Evolutionary conservation across 2,329 filamentous ascomycete species (phyloP).

Genomic region (Paraconiothyrium sp.): DNA sequence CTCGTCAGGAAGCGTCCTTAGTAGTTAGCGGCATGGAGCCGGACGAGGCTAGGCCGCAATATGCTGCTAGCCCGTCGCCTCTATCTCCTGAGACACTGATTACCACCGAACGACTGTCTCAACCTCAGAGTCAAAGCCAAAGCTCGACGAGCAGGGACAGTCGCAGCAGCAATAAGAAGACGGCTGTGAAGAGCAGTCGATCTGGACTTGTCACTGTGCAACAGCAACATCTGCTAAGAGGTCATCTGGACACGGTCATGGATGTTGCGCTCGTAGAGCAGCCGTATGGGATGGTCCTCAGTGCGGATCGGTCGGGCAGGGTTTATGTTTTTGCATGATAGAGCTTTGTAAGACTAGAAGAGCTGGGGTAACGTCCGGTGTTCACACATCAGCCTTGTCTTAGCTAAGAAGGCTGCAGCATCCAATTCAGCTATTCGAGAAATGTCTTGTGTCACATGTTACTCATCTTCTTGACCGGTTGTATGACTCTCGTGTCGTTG

Average conservation of each 20-base stretch:
- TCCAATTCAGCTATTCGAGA: neutral
- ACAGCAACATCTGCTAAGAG: slow-evolving; percentile 85
- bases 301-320: slow-evolving; percentile 86
- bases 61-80: slow-evolving; percentile 52
- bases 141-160: slow-evolving; percentile 30
- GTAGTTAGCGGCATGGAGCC: slow-evolving; percentile 80
- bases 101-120: slow-evolving; percentile 48
- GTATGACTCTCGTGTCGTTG: slow-evolving; percentile 1
- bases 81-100: slow-evolving; percentile 52
- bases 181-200: slow-evolving; percentile 61
- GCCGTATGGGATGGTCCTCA: slow-evolving; percentile 93
- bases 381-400: neutral
- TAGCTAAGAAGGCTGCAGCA: neutral
- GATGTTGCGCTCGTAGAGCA: slow-evolving; percentile 89
- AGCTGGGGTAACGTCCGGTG: neutral
- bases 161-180: slow-evolving; percentile 42
- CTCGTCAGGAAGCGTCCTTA: slow-evolving; percentile 77
- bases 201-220: slow-evolving; percentile 92
- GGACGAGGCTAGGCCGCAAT: slow-evolving; percentile 78
- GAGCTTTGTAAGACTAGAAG: neutral
- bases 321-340: slow-evolving; percentile 79
- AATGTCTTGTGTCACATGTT: neutral
- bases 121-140: slow-evolving; percentile 23
- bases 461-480: slow-evolving; percentile 8
- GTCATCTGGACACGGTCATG: slow-evolving; percentile 86